Percentiles rank a stretch among this genome's conserved stretches.
Conservation (phyloP, 1,284 basidiomycete species). For the Rhodotorula sp. region DNA sequence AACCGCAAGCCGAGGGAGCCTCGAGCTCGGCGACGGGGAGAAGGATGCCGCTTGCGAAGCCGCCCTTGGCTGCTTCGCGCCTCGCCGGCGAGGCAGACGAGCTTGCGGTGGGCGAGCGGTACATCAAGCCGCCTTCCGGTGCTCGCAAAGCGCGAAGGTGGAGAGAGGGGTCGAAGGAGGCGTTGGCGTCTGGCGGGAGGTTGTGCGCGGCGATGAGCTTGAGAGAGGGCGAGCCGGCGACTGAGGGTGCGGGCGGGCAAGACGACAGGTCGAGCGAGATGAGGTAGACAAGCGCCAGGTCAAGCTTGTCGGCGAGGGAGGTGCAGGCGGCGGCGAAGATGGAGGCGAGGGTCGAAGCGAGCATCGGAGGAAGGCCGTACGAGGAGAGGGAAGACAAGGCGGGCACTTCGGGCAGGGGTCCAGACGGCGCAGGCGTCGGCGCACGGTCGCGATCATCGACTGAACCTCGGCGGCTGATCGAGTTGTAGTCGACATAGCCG, state of each 20-base stretch:
- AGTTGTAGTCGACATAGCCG: background rate
- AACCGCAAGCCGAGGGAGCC: background rate
- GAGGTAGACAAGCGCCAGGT: constrained; percentile 43
- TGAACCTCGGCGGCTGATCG: background rate
- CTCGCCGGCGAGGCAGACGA: background rate
- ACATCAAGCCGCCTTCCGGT: constrained; percentile 44
- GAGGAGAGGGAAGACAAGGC: background rate
- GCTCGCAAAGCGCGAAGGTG: constrained; percentile 42
- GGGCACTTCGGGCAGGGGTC: background rate
- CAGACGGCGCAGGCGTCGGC: background rate
- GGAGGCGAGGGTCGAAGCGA: constrained; percentile 4
- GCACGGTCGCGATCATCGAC: background rate
- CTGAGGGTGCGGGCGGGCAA: constrained; percentile 9
- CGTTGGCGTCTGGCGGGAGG: constrained; percentile 32
- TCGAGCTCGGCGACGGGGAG: constrained; percentile 18
- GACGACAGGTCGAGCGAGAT: constrained; percentile 30
- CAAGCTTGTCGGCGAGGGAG: constrained; percentile 33
- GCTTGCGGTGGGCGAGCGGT: constrained; percentile 16
- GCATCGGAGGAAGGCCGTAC: background rate
- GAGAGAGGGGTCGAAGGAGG: constrained; percentile 42
- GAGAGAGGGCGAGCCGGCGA: constrained; percentile 1
- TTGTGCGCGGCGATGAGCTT: constrained; percentile 40
- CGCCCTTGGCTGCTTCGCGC: background rate
- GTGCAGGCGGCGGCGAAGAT: constrained; percentile 40
- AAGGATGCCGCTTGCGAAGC: constrained; percentile 22